A percentile compares a stretch with the other conserved stretches of the same genome.
phyloP scores from a whole-genome alignment of 176 grass and related monocot species.

The Triticum monococcum region DNA sequence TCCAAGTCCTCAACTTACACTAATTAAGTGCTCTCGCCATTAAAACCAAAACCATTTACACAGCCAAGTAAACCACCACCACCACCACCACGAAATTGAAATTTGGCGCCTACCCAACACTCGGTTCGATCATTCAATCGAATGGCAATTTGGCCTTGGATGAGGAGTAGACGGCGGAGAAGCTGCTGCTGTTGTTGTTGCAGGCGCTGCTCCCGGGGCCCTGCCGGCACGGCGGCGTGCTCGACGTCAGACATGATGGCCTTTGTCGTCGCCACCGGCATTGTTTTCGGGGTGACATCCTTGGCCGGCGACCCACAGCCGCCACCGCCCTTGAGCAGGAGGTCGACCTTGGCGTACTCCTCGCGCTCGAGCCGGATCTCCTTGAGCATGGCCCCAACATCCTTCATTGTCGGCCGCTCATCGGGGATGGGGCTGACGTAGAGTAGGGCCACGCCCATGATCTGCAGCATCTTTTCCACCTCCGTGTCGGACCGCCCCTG shows the following conservation, averaged over 20 bases:
- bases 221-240: slow-evolving; percentile 40
- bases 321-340: slow-evolving; percentile 55
- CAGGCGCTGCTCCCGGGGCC: slow-evolving; percentile 3
- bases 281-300: neutral
- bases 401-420: slow-evolving; percentile 88
- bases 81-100: neutral
- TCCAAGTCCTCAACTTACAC: slow-evolving; percentile 15
- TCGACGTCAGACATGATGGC: slow-evolving; percentile 38
- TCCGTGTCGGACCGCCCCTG: slow-evolving; percentile 40
- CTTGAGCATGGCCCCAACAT: slow-evolving; percentile 83
- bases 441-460: slow-evolving; percentile 78
- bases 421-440: slow-evolving; percentile 72
- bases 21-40: neutral
- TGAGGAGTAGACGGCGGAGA: slow-evolving; percentile 45
- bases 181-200: slow-evolving; percentile 45
- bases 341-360: slow-evolving; percentile 63
- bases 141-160: slow-evolving; percentile 69
- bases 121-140: slow-evolving; percentile 13
- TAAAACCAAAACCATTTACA: neutral
- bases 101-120: no score
- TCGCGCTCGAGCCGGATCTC: slow-evolving; percentile 86
- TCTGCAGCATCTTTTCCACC: slow-evolving; percentile 90
- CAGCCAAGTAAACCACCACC: no score
- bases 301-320: neutral
- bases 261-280: neutral